These are phyloP conservation scores for Naumovozyma dairenensis DNA, from an alignment of 805 yeast genomes.

Conservation along the genomic window DNA sequence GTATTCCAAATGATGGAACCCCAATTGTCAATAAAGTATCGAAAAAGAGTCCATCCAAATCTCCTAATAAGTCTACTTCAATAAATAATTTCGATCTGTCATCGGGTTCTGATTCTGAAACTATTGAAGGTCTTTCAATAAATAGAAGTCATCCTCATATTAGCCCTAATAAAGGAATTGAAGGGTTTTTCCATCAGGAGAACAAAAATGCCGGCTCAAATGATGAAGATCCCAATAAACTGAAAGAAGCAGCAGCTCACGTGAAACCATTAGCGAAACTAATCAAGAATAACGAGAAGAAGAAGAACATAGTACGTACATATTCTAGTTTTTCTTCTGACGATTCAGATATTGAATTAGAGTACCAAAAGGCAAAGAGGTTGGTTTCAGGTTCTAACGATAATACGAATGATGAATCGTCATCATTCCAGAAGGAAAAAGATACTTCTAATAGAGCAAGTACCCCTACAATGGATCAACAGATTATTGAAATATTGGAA, in stretches of 20 bases:
- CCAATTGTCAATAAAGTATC: conserved; percentile 21
- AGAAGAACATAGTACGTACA: neutral
- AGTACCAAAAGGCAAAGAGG: neutral
- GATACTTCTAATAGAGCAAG: no score
- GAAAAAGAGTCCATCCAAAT: conserved; percentile 16
- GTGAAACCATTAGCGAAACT: conserved; percentile 30
- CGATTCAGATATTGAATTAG: neutral
- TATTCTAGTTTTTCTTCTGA: neutral
- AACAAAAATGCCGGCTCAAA: no score
- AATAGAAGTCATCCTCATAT: no score
- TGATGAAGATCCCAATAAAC: conserved; percentile 25
- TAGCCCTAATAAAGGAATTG: no score
- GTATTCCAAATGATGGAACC: conserved; percentile 6
- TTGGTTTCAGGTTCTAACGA: neutral
- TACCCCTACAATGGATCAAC: no score
- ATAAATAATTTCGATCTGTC: conserved; percentile 18
- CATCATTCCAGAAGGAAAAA: no score
- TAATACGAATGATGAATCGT: neutral
- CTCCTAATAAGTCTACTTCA: conserved; percentile 15
- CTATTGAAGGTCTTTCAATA: no score
- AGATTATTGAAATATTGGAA: neutral
- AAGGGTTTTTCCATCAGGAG: no score
- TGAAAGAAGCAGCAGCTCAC: conserved; percentile 29
- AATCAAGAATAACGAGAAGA: conserved; percentile 5
- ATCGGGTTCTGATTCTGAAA: conserved; percentile 10